phyloP scores from a whole-genome alignment of 345 rosid species.

The Acer saccharum region DNA sequence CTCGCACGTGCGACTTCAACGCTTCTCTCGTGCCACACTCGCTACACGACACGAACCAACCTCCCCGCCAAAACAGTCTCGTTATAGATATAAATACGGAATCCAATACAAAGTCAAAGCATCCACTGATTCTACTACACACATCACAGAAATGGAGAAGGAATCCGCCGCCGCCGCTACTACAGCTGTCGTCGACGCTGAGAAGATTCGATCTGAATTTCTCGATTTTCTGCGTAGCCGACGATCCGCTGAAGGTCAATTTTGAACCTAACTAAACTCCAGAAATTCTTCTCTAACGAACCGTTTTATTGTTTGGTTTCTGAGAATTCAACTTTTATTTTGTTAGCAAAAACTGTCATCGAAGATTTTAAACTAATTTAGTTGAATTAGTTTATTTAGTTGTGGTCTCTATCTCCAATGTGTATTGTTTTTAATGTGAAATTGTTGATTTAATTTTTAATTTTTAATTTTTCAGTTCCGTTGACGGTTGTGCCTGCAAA shows the following conservation, averaged over 20 bases:
- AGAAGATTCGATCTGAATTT: conserved; percentile 54
- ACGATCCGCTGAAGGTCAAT: conserved; percentile 51
- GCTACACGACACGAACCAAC: too few relatives aligned
- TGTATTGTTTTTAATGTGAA: not conserved
- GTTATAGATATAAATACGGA: conserved; percentile 9
- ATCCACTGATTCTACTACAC: not conserved
- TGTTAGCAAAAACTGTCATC: not conserved
- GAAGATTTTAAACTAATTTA: not conserved
- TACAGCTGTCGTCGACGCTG: conserved; percentile 13
- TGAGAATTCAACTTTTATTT: not conserved
- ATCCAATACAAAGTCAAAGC: not conserved
- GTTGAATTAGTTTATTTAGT: too few relatives aligned
- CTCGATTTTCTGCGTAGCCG: conserved; percentile 51
- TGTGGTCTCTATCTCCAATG: too few relatives aligned
- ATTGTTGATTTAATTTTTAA: not conserved
- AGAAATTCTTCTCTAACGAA: not conserved
- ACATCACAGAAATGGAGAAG: not conserved
- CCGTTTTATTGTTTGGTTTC: not conserved
- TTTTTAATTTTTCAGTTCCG: conserved; percentile 43
- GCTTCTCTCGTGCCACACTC: conserved; percentile 1
- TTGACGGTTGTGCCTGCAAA: conserved; percentile 50
- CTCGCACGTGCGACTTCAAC: conserved; percentile 21
- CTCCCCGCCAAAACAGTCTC: not conserved
- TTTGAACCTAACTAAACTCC: not conserved
- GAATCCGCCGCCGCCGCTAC: not conserved